Evolutionary conservation across 495 filamentous ascomycete species (phyloP).

Genomic region (Xanthoparmelia taractica): DNA sequence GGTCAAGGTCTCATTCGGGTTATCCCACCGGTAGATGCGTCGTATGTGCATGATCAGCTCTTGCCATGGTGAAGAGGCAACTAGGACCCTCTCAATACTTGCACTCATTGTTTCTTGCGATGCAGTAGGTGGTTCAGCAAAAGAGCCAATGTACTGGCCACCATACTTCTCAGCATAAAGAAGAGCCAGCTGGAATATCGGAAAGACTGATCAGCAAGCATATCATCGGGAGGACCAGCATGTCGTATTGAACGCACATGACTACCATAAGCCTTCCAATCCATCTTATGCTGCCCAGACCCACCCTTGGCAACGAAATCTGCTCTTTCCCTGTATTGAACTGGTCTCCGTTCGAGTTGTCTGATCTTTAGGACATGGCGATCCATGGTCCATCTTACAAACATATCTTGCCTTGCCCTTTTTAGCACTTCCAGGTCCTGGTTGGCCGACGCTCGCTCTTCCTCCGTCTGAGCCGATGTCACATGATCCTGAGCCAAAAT

Average conservation of each 20-base stretch:
- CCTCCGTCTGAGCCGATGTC: constrained; percentile 14
- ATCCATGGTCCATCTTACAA: constrained; percentile 33
- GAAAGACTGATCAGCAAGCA: constrained; percentile 7
- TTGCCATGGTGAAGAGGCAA: constrained; percentile 34
- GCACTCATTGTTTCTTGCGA: constrained; percentile 28
- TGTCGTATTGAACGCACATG: not conserved
- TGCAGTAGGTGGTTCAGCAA: constrained; percentile 27
- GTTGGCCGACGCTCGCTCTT: constrained; percentile 18
- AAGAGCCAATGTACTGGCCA: constrained; percentile 33
- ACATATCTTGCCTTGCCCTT: constrained; percentile 28
- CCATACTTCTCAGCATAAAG: constrained; percentile 30
- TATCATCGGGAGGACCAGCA: not conserved
- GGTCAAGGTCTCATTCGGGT: constrained; percentile 26
- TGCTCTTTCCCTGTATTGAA: constrained; percentile 19
- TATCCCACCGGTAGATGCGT: constrained; percentile 35
- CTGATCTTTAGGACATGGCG: constrained; percentile 33
- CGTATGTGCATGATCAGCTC: constrained; percentile 29
- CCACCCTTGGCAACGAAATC: constrained; percentile 19
- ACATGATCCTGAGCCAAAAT: constrained; percentile 27
- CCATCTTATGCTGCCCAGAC: not conserved
- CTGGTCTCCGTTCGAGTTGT: constrained; percentile 21
- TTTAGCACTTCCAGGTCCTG: constrained; percentile 27
- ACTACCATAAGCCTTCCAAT: constrained; percentile 1
- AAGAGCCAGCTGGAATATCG: constrained; percentile 27
- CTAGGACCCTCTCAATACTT: constrained; percentile 32